These are phyloP conservation scores for Globisporangium cystogenes DNA, from an alignment of 352 stramenopile genomes.

Conservation along the genomic window DNA sequence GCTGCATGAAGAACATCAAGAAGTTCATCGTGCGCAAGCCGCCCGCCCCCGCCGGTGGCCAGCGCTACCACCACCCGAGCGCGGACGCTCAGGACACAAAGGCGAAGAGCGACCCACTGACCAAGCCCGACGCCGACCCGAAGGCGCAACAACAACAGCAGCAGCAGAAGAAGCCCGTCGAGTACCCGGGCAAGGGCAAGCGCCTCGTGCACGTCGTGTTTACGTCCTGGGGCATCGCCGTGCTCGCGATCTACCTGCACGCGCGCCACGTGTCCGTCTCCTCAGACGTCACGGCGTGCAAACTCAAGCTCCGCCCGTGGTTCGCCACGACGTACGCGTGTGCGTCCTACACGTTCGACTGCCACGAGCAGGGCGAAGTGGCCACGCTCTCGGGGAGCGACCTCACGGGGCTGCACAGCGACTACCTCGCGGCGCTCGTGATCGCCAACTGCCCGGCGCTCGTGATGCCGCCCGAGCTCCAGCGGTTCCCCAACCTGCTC, in stretches of 20 bases:
- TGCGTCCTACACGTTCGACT: constrained; percentile 30
- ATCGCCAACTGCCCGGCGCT: constrained; percentile 27
- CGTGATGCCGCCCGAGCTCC: constrained; percentile 17
- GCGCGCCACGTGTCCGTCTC: constrained; percentile 18
- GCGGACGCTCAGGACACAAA: too few species aligned
- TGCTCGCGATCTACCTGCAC: constrained; percentile 26
- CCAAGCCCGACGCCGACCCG: neutral
- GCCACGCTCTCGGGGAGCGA: constrained; percentile 15
- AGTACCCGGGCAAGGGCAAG: constrained; percentile 9
- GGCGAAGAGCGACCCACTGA: neutral
- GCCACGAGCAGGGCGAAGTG: constrained; percentile 18
- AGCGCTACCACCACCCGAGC: neutral
- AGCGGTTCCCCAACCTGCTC: constrained; percentile 23
- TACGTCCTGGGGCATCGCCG: constrained; percentile 21
- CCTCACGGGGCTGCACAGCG: constrained; percentile 15
- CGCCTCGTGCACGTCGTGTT: constrained; percentile 29
- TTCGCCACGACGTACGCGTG: constrained; percentile 25
- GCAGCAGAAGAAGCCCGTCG: constrained; percentile 3
- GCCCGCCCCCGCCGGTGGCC: neutral
- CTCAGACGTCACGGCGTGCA: constrained; percentile 19
- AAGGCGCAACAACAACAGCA: too few species aligned
- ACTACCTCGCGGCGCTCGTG: constrained; percentile 21
- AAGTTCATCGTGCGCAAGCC: constrained; percentile 14
- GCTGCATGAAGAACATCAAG: constrained; percentile 17
- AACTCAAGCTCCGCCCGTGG: constrained; percentile 24